Percentiles rank a stretch among this genome's conserved stretches.
Evolutionary conservation across 352 stramenopile genomes (phyloP).

Genomic region (Phytophthora foliorum): DNA sequence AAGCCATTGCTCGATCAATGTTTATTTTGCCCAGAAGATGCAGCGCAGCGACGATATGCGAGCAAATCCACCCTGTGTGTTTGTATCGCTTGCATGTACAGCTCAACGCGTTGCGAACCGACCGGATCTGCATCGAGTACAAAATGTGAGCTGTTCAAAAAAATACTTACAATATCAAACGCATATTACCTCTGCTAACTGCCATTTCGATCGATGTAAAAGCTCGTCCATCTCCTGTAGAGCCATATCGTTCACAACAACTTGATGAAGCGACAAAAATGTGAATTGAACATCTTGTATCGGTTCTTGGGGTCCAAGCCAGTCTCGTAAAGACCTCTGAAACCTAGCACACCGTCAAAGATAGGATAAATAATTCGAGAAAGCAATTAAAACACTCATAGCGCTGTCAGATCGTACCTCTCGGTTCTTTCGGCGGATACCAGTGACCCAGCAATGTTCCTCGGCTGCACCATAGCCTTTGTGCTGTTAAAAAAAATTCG

Average conservation of each 20-base stretch:
- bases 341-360: neutral
- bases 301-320: neutral
- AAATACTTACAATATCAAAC: too few relatives aligned
- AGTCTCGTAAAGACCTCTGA: neutral
- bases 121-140: too few relatives aligned
- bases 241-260: neutral
- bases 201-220: neutral
- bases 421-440: neutral
- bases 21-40: conserved; percentile 13
- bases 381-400: too few relatives aligned
- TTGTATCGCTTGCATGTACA: conserved; percentile 18
- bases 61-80: conserved; percentile 9
- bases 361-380: too few relatives aligned
- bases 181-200: neutral
- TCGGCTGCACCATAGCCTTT: too few relatives aligned
- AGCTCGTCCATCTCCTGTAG: neutral
- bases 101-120: too few relatives aligned
- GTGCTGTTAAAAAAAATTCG: too few relatives aligned
- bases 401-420: neutral
- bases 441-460: too few relatives aligned
- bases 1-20: neutral
- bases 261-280: neutral
- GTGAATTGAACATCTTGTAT: neutral
- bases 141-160: too few relatives aligned
- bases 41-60: conserved; percentile 10